Conservation (phyloP, 1,139 yeast genomes). For the Wickerhamomyces sp. region DNA sequence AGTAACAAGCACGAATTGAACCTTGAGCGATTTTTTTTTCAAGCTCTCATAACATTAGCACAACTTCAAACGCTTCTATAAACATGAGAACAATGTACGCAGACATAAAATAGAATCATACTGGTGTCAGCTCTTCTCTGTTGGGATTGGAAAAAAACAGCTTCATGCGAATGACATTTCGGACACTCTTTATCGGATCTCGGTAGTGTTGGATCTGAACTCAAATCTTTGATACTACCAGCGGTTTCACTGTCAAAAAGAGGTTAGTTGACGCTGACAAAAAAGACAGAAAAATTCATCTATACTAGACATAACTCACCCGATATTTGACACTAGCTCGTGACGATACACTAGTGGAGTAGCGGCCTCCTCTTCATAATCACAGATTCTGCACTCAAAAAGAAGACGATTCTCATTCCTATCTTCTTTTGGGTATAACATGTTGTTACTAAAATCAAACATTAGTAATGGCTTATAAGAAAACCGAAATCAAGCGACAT, state of each 20-base stretch:
- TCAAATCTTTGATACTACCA: slow-evolving; percentile 95
- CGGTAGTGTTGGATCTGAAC: slow-evolving; percentile 93
- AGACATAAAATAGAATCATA: slow-evolving; percentile 92
- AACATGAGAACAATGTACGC: slow-evolving; percentile 79
- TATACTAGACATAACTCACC: slow-evolving; percentile 4
- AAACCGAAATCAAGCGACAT: too few species aligned
- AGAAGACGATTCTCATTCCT: slow-evolving; percentile 61
- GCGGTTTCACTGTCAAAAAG: slow-evolving; percentile 74
- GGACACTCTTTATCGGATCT: slow-evolving; percentile 93
- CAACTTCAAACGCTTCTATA: slow-evolving; percentile 32
- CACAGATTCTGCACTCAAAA: slow-evolving; percentile 93
- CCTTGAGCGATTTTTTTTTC: too few species aligned
- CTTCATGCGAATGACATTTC: slow-evolving; percentile 76
- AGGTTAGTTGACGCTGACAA: neutral
- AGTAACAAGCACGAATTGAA: too few species aligned
- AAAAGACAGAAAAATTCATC: too few species aligned
- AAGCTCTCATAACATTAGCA: too few species aligned
- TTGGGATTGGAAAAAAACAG: slow-evolving; percentile 95
- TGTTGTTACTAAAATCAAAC: slow-evolving; percentile 86
- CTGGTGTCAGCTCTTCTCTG: slow-evolving; percentile 93
- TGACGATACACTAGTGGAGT: slow-evolving; percentile 88
- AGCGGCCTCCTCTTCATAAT: slow-evolving; percentile 88
- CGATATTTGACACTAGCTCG: slow-evolving; percentile 77
- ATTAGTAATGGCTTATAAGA: too few species aligned
- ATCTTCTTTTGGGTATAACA: slow-evolving; percentile 98